Base-by-base conservation (phyloP, 495 filamentous ascomycete genomes). In the Neurospora sp. region DNA sequence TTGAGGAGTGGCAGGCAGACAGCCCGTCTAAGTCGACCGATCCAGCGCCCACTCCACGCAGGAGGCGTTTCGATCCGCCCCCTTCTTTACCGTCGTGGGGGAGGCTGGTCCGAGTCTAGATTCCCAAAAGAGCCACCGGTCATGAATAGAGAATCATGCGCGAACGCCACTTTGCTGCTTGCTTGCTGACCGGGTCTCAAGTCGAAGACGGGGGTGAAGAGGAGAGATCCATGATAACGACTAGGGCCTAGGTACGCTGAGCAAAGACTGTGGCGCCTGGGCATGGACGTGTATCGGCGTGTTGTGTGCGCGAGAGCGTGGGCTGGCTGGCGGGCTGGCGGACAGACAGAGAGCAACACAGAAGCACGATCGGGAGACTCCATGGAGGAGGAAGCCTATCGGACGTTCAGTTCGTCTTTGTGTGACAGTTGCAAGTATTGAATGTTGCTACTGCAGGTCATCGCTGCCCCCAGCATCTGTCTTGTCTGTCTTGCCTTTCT, bases 351-450 rank as follows among this genome's bases (percentile, higher is more conserved):
- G 27, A 74, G 39, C 47, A 27, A 27, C 27, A 71, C 71, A 69
- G 65, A 70, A 71, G 38, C 65, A 69, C 71, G 71, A 68, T 68
- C 68, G 71, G 53, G 38, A 71, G 71, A 71, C 71, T 65, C 53
- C 53, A 65, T 65, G 22, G 53, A 65, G 53, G 53, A 65, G 53
- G 27, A 65, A 65, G 53, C 53, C 53, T 65, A 65, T 65, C 53
- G 53, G 53, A 65, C 53, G 53, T 65, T 35, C 53, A 18, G 53
- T 16, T 65, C 27, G 27, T 65, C 27, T 65, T 53, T 65, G 53
- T 65, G 53, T 65, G 53, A 65, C 53, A 8, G 53, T 18, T 37
- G 27, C 53, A 65, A 65, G 27, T 65, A 65, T 65, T 35, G 53
- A 65, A 65, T 65, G 27, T 37, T 37, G 53, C 53, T 35, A 0